Percentiles rank a stretch among this genome's conserved stretches.
These are phyloP conservation scores for Apiospora malaysiana DNA, from an alignment of 2,329 filamentous ascomycete species.

Conservation along the genomic window DNA sequence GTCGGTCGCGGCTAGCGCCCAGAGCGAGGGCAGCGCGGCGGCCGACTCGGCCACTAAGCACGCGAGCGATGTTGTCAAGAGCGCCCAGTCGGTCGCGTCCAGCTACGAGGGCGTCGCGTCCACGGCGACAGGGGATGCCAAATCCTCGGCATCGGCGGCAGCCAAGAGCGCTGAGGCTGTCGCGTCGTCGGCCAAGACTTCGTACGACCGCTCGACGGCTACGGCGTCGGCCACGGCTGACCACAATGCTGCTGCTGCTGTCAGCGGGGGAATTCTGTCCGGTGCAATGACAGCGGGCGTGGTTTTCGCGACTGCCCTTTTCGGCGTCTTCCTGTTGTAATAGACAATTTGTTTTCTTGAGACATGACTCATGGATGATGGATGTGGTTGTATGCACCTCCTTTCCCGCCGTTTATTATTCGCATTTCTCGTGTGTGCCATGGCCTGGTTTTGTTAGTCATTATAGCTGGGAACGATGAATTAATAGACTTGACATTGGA, in stretches of 20 bases:
- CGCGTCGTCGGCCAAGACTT: neutral
- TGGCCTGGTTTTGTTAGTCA: too few relatives aligned
- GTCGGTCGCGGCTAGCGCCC: conserved; percentile 25
- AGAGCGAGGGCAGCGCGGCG: conserved; percentile 27
- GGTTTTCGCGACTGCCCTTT: neutral
- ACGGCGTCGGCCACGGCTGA: neutral
- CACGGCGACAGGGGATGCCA: conserved; percentile 28
- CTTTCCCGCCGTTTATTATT: neutral
- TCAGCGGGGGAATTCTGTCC: neutral
- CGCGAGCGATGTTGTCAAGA: conserved; percentile 29
- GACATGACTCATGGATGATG: neutral
- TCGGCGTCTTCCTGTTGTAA: neutral
- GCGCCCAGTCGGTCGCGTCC: conserved; percentile 32
- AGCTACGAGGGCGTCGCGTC: conserved; percentile 29
- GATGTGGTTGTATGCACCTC: neutral
- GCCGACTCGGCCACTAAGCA: conserved; percentile 26
- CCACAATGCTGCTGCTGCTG: neutral
- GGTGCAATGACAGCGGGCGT: neutral
- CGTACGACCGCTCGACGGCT: neutral
- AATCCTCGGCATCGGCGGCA: conserved; percentile 22
- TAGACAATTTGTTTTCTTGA: too few relatives aligned
- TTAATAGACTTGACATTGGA: too few relatives aligned
- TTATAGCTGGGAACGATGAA: too few relatives aligned
- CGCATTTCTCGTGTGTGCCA: too few relatives aligned
- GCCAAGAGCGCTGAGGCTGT: neutral